Evolutionary conservation across 2,329 filamentous ascomycete genomes (phyloP).

Genomic region (Alternaria sp.): DNA sequence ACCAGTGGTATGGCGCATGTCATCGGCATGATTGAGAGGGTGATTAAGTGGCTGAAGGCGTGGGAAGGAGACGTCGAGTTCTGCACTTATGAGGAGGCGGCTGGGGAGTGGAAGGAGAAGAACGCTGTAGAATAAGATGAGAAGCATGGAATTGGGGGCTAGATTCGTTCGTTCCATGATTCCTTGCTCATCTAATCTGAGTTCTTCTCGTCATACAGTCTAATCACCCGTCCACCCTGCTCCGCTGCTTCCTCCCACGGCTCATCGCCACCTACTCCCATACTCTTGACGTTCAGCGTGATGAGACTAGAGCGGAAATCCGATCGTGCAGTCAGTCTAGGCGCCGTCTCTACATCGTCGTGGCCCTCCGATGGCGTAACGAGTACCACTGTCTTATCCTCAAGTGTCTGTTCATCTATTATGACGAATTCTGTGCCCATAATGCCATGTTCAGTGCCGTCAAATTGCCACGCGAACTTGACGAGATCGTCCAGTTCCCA

Average conservation of each 20-base stretch:
- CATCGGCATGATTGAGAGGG: slow-evolving; percentile 62
- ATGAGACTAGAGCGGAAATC: not conserved
- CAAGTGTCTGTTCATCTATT: not conserved
- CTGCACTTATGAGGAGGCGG: slow-evolving; percentile 52
- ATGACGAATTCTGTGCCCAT: not conserved
- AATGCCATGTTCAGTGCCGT: not conserved
- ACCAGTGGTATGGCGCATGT: slow-evolving; percentile 67
- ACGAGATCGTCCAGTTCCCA: not conserved
- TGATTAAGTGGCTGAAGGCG: slow-evolving; percentile 58
- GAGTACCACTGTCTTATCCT: not conserved
- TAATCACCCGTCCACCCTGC: not conserved
- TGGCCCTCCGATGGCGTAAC: not conserved
- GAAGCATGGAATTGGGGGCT: not conserved
- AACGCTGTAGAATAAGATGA: slow-evolving; percentile 11
- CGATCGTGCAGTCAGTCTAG: not conserved
- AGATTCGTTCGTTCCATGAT: not conserved
- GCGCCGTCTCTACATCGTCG: not conserved
- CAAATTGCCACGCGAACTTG: not conserved
- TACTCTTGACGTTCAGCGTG: not conserved
- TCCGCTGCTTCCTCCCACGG: not conserved
- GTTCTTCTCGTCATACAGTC: not conserved
- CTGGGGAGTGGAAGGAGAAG: slow-evolving; percentile 47
- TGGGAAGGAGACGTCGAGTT: slow-evolving; percentile 56
- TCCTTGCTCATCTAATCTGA: not conserved
- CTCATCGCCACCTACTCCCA: not conserved